Percentiles rank a stretch among this genome's conserved stretches.
Conservation (phyloP, 2,329 filamentous ascomycete species). For the Cladosporium sp. region DNA sequence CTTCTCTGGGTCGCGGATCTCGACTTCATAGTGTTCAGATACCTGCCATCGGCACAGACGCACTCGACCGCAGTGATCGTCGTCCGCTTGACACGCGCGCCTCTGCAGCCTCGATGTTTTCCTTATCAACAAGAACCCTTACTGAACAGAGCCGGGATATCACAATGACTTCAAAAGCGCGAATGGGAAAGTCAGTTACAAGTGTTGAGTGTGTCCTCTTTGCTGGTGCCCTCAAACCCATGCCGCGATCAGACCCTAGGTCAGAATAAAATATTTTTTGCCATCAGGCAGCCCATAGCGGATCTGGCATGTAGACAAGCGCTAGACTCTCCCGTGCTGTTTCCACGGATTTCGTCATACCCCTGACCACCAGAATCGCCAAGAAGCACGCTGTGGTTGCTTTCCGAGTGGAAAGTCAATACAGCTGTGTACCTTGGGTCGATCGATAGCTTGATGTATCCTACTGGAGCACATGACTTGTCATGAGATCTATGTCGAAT, state of each 20-base stretch:
- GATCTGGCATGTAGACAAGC: not conserved
- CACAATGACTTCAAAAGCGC: not conserved
- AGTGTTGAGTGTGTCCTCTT: not conserved
- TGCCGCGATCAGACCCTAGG: not conserved
- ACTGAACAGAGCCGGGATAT: too few relatives aligned
- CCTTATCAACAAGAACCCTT: too few relatives aligned
- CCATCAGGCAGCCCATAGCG: not conserved
- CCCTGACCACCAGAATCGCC: not conserved
- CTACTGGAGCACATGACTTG: slow-evolving; percentile 5
- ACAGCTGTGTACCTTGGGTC: slow-evolving; percentile 4
- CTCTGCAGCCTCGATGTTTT: too few relatives aligned
- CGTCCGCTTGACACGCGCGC: too few relatives aligned
- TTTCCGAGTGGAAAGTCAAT: not conserved
- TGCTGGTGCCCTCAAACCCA: not conserved
- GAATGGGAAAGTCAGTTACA: not conserved
- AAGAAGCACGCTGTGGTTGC: not conserved
- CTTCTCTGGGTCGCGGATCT: too few relatives aligned
- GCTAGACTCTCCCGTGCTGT: not conserved
- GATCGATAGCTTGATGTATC: not conserved
- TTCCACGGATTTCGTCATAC: not conserved
- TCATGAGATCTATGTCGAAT: not conserved
- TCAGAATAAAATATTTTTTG: not conserved
- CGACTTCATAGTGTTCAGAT: too few relatives aligned
- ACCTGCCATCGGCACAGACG: too few relatives aligned
- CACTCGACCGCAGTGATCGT: too few relatives aligned